Conservation (phyloP, 2,329 filamentous ascomycete species). For the Botryotinia globosa region DNA sequence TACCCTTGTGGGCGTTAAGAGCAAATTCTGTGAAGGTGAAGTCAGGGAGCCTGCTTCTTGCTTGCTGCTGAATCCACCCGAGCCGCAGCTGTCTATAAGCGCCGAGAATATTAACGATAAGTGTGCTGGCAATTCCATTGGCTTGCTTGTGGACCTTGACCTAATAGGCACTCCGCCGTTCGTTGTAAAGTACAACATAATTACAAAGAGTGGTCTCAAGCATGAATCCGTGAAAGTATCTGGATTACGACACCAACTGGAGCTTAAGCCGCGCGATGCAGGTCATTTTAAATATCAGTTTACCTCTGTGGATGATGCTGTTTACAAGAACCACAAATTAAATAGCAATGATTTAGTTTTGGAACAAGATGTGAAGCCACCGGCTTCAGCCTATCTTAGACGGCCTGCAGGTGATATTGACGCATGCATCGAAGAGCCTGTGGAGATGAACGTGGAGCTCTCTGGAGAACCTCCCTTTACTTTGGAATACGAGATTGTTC, state of each 20-base stretch:
- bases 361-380: conserved; percentile 90
- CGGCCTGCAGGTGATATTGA: conserved; percentile 54
- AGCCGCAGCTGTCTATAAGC: conserved; percentile 72
- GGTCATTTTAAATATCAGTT: conserved; percentile 88
- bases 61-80: conserved; percentile 82
- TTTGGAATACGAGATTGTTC: conserved; percentile 87
- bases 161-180: conserved; percentile 92
- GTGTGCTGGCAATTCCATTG: conserved; percentile 90
- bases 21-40: conserved; percentile 80
- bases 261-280: conserved; percentile 76
- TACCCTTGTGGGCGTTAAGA: conserved; percentile 75
- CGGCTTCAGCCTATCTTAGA: conserved; percentile 74
- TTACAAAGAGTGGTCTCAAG: conserved; percentile 53
- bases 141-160: conserved; percentile 83
- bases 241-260: conserved; percentile 78
- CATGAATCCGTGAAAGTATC: conserved; percentile 50
- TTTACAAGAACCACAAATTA: conserved; percentile 69
- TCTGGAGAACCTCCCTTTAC: conserved; percentile 83
- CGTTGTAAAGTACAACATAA: conserved; percentile 72
- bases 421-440: conserved; percentile 79
- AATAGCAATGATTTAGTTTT: conserved; percentile 61
- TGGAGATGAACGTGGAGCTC: conserved; percentile 71
- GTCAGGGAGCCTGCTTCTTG: conserved; percentile 94
- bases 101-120: conserved; percentile 87
- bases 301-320: conserved; percentile 72